Conservation (phyloP, 2,329 filamentous ascomycete genomes). For the Dothistroma septosporum region DNA sequence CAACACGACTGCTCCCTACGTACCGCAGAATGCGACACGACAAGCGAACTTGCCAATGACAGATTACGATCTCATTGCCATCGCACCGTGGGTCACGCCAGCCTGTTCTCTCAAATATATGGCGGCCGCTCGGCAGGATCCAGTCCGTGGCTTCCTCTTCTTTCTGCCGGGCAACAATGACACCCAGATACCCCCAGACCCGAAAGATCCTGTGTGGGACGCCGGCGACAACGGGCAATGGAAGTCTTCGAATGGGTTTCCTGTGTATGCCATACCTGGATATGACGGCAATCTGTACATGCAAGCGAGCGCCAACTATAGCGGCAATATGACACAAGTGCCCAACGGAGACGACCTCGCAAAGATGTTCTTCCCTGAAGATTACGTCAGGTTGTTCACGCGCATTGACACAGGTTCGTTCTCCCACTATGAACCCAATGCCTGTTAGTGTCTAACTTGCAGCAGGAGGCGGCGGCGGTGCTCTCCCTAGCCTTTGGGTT, state of each 20-base stretch:
- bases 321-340: conserved; percentile 61
- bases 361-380: conserved; percentile 37
- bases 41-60: conserved; percentile 60
- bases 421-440: too few species aligned
- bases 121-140: conserved; percentile 55
- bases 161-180: conserved; percentile 46
- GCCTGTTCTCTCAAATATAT: conserved; percentile 73
- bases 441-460: not conserved
- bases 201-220: conserved; percentile 64
- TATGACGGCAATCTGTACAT: conserved; percentile 64
- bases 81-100: conserved; percentile 79
- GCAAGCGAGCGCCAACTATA: conserved; percentile 68
- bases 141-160: conserved; percentile 54
- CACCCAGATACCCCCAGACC: conserved; percentile 60
- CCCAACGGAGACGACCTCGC: conserved; percentile 40
- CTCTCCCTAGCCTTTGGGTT: conserved; percentile 72
- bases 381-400: conserved; percentile 51
- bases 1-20: conserved; percentile 57
- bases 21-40: conserved; percentile 72
- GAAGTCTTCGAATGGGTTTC: conserved; percentile 67
- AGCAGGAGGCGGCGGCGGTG: conserved; percentile 22
- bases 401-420: conserved; percentile 45
- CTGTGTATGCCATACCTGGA: conserved; percentile 77
- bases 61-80: conserved; percentile 70
- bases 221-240: conserved; percentile 67